Base-by-base conservation (phyloP, 768 basidiomycete species). In the Clitopilus hobsonii region DNA sequence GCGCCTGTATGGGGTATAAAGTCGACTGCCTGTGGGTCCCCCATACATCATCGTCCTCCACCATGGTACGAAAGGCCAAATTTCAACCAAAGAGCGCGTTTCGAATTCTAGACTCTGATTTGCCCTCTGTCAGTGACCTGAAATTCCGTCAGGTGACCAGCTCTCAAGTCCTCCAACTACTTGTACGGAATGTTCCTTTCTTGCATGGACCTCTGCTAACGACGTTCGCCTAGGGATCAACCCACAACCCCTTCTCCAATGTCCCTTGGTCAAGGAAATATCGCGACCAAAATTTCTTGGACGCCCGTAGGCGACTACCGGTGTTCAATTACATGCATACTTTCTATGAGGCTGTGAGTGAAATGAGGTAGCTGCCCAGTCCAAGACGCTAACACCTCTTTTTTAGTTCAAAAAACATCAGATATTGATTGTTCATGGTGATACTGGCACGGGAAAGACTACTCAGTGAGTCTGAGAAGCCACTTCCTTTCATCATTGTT, bases 391-490 rank as follows among this genome's bases (percentile, higher is more conserved):
- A 16, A 16, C 13, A 45, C 3, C 3, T 45, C 22, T 45, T 18
- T 45, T 20, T 20, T 20, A 88, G 85, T 91, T 89, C 71, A 81
- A 65, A 54, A 72, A 82, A 61, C 82, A 92, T 67, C 94, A 96
- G 74, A 88, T 97, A 59, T 86, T 89, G 32, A 83, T 94, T 57
- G 87, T 94, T 83, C 88, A 92, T 55, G 91, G 95, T 61, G 95
- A 96, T 75, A 97, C 95, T 0, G 95, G 94, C 7, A 89, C 92
- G 24, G 95, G 94, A 30, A 98, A 96, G 76, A 97, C 94, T 0
- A 96, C 94, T 20, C 94, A 98, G 89, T 92, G 67, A 68, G 90
- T 75, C 63, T 29, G 50, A 18, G 29, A 14, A n/a, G n/a, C n/a
- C n/a, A n/a, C n/a, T n/a, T 41, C n/a, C 10, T 18, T n/a, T 6